Base-by-base conservation (phyloP, 345 rosid genomes). In the Eucalyptus grandis region DNA sequence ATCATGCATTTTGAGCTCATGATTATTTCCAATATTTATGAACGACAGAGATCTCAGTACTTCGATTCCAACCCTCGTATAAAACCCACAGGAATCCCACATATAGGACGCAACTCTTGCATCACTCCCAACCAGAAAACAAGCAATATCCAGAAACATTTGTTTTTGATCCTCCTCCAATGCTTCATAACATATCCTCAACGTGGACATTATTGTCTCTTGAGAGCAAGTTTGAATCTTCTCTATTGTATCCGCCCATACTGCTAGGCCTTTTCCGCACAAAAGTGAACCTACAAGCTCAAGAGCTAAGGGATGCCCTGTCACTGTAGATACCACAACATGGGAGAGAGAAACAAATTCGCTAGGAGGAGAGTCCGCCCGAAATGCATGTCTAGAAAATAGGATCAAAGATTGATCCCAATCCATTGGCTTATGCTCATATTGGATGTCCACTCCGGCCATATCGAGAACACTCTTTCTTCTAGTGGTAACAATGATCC, bases 181-280 rank as follows among this genome's bases (percentile, higher is more conserved):
- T 11, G 0, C n/a, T 2, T 60, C 67, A 26, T 11, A 26, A 26
- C 67, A 11, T 26, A 60, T 26, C 15, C 30, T 60, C 67, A 60
- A 60, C 14, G 11, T 60, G 5, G 26, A 8, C 5, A 5, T 6
- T 5, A 24, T 6, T 10, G 2, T 6, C 30, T 1, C 4, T 5
- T 24, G 65, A 58, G 65, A 30, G 2, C 24, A 30, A 4, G 26
- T 60, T 60, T 60, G 14, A 7, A 60, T 60, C 67, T 60, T 60
- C 7, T 12, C 4, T 60, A 60, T 60, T 60, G 3, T 0, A 6
- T 60, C 67, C 6, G 0, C 11, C 67, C 67, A 60, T 26, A 11
- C 1, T 58, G n/a, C 3, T 47, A 1, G 49, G 1, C 3, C 0
- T 54, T 54, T 54, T 54, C 60, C 26, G 3, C 26, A 54, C 26